A percentile compares a stretch with the other conserved stretches of the same genome.
These are phyloP conservation scores for Schizonepeta tenuifolia DNA, from an alignment of 257 asterid species.

Conservation along the genomic window DNA sequence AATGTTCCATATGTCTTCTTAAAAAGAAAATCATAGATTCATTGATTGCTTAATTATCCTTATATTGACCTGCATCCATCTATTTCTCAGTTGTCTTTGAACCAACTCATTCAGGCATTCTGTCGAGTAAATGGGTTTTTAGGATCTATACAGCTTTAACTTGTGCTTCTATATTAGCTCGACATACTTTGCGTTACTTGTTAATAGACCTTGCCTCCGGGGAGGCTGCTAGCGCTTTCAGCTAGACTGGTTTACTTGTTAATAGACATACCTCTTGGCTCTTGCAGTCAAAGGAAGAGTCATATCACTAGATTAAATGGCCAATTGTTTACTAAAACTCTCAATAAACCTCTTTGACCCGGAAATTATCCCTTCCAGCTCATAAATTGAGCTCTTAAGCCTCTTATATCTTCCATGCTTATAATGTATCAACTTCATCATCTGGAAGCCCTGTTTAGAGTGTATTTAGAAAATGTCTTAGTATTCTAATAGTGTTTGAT, in stretches of 20 bases:
- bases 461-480: not conserved
- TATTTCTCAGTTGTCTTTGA: not conserved
- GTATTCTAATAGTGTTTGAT: not conserved
- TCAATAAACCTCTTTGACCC: not conserved
- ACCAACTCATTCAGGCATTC: not conserved
- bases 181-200: not conserved
- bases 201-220: not conserved
- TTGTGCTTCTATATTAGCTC: not conserved
- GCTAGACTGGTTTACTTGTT: no score
- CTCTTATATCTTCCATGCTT: not conserved
- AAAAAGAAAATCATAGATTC: not conserved
- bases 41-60: not conserved
- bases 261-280: constrained; percentile 53
- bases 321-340: constrained; percentile 33
- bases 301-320: constrained; percentile 91
- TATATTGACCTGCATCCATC: not conserved
- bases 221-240: constrained; percentile 19
- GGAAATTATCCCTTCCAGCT: not conserved
- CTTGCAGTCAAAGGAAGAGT: constrained; percentile 86
- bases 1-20: not conserved
- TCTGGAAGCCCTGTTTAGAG: not conserved
- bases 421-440: not conserved
- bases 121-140: not conserved
- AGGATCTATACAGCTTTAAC: constrained; percentile 6
- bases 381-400: not conserved